phyloP scores from a whole-genome alignment of 139 green algal species.

The Chlorella sp. region DNA sequence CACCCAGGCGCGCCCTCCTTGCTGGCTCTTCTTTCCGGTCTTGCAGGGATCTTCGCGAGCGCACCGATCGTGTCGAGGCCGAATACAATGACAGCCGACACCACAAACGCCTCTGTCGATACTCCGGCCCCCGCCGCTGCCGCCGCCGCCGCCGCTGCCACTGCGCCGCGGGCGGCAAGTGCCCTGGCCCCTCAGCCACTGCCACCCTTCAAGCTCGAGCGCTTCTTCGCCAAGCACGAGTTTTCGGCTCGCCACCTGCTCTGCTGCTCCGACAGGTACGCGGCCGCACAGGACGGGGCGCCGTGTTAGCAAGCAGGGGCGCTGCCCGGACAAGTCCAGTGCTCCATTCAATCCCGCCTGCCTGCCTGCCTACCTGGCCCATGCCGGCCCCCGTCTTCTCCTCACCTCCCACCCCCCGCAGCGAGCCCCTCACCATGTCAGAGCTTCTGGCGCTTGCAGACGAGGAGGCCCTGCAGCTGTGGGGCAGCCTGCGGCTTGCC shows the following conservation, averaged over 20 bases:
- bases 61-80: neutral
- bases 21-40: neutral
- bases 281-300: too few relatives aligned
- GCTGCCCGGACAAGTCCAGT: too few relatives aligned
- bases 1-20: too few relatives aligned
- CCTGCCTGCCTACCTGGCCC: too few relatives aligned
- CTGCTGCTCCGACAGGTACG: constrained; percentile 60
- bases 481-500: constrained; percentile 56
- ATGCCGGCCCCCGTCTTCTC: too few relatives aligned
- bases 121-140: neutral
- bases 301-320: too few relatives aligned
- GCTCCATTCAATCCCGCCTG: neutral
- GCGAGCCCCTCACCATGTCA: constrained; percentile 61
- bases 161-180: neutral
- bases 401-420: constrained; percentile 30
- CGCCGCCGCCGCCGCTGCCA: neutral
- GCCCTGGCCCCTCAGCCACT: neutral
- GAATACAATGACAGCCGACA: neutral
- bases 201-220: constrained; percentile 31
- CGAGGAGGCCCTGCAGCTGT: constrained; percentile 37
- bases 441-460: constrained; percentile 65
- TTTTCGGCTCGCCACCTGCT: constrained; percentile 62
- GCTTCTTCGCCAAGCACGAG: constrained; percentile 78
- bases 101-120: neutral
- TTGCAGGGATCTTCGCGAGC: neutral